Conservation (phyloP, 148 eudicot genomes). For the Cornus suecica region DNA sequence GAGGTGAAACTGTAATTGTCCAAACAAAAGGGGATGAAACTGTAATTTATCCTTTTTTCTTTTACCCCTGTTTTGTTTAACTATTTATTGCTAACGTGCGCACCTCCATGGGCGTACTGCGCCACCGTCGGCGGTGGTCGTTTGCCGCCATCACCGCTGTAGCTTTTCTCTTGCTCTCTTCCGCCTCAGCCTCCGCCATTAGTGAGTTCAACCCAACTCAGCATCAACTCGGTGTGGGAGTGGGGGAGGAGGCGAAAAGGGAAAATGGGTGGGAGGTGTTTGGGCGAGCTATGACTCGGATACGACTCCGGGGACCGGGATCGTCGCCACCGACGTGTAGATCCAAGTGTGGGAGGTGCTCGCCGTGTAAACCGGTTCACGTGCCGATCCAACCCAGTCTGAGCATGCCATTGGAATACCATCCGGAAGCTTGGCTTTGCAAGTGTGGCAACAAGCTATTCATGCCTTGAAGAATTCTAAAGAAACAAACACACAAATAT, state of each 20-base stretch:
- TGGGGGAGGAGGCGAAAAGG: background rate
- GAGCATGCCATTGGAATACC: conserved; percentile 61
- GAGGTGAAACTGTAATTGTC: too few relatives aligned
- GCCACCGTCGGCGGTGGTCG: conserved; percentile 3
- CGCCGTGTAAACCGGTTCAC: conserved; percentile 70
- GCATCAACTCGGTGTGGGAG: conserved; percentile 11
- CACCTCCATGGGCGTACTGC: conserved; percentile 11
- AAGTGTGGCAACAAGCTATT: conserved; percentile 62
- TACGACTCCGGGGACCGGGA: conserved; percentile 49
- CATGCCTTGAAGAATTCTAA: conserved; percentile 51
- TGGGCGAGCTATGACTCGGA: conserved; percentile 18
- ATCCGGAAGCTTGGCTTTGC: conserved; percentile 93
- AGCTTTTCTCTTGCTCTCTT: conserved; percentile 2
- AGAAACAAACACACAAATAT: background rate
- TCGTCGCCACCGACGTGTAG: conserved; percentile 74
- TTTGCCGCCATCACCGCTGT: conserved; percentile 1
- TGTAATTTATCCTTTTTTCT: too few relatives aligned
- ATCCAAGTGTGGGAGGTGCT: conserved; percentile 66
- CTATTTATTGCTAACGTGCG: background rate
- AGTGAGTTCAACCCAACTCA: background rate
- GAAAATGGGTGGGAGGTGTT: background rate
- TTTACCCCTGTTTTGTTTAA: too few relatives aligned
- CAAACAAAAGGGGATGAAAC: too few relatives aligned
- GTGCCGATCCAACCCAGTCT: conserved; percentile 66
- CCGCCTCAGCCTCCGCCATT: conserved; percentile 6